A percentile compares a stretch with the other conserved stretches of the same genome.
phyloP scores from a whole-genome alignment of 2,329 filamentous ascomycete species.

The Coniochaeta hoffmannii region DNA sequence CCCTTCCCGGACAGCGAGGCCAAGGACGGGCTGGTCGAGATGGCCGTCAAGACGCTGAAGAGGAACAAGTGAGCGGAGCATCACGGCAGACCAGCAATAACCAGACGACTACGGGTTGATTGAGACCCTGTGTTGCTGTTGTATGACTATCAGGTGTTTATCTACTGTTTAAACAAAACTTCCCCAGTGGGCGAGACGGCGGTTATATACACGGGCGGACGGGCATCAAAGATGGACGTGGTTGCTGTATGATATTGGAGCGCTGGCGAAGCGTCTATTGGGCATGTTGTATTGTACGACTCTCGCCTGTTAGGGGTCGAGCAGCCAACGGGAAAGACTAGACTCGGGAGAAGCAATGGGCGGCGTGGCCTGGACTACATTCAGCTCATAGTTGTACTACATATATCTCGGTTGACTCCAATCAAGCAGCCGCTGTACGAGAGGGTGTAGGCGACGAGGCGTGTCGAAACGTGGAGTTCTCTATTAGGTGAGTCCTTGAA shows the following conservation, averaged over 20 bases:
- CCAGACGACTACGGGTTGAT: too few relatives aligned
- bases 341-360: background rate
- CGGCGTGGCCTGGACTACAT: background rate
- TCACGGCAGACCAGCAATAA: constrained; percentile 3
- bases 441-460: too few relatives aligned
- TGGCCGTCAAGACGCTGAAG: constrained; percentile 88
- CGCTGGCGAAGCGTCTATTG: background rate
- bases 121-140: background rate
- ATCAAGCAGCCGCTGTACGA: background rate
- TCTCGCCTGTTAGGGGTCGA: background rate
- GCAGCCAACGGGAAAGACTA: background rate
- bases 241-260: background rate
- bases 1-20: constrained; percentile 90
- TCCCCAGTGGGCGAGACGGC: background rate
- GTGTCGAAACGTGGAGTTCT: too few relatives aligned
- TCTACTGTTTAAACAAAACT: background rate
- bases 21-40: constrained; percentile 83
- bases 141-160: constrained; percentile 1
- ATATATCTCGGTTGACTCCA: background rate
- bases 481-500: too few relatives aligned
- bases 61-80: constrained; percentile 61
- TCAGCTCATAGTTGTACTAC: background rate
- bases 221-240: background rate
- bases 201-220: background rate
- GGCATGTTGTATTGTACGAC: background rate